Evolutionary conservation across 2,329 filamentous ascomycete species (phyloP).

Genomic region (Alternaria atra): DNA sequence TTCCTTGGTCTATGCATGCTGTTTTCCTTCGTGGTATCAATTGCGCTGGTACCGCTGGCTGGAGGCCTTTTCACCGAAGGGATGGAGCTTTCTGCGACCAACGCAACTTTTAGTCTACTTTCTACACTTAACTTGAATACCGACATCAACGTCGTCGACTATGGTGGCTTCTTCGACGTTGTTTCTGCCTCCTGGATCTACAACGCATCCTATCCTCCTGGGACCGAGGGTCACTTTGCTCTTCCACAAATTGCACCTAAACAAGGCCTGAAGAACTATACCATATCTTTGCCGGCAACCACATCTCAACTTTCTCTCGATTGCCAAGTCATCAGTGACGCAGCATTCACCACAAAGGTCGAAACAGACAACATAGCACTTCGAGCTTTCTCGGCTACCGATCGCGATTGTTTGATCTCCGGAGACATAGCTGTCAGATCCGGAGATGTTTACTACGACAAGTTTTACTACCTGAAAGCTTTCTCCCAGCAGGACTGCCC

Average conservation of each 20-base stretch:
- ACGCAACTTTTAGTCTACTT: neutral
- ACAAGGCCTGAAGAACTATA: neutral
- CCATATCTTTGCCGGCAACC: neutral
- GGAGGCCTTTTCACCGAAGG: neutral
- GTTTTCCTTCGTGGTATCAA: neutral
- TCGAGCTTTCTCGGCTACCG: neutral
- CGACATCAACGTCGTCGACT: neutral
- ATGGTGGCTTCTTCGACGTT: neutral
- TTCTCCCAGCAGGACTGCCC: neutral
- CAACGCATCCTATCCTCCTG: neutral
- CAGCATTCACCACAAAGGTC: neutral
- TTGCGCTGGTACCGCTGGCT: neutral
- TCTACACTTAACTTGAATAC: neutral
- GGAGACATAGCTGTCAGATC: neutral
- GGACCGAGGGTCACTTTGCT: neutral
- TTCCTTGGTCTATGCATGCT: neutral
- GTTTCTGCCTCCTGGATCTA: neutral
- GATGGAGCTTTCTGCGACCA: neutral
- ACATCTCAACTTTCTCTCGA: neutral
- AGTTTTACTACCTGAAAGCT: neutral
- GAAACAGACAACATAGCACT: neutral
- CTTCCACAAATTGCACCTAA: neutral
- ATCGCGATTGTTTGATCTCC: neutral
- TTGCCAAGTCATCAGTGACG: neutral
- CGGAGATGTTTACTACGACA: neutral